phyloP scores from a whole-genome alignment of 768 basidiomycete genomes.

The Tulasnella sp. region DNA sequence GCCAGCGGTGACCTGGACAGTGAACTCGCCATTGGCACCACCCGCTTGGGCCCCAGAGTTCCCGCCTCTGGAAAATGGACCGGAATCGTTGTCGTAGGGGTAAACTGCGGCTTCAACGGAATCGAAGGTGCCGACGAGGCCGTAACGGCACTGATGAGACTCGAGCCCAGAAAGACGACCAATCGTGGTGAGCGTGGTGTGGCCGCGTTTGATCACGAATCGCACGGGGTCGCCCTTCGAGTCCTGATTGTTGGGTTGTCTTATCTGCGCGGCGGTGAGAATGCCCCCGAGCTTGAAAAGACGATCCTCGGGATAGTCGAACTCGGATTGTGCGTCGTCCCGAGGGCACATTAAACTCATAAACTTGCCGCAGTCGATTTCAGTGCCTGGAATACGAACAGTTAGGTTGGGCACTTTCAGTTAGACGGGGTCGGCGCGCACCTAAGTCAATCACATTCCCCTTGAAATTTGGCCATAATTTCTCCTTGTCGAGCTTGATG shows the following conservation, averaged over 20 bases:
- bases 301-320: conserved; percentile 24
- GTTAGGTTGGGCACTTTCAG: conserved; percentile 23
- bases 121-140: conserved; percentile 15
- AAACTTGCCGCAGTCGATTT: conserved; percentile 15
- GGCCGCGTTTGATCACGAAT: conserved; percentile 26
- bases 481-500: conserved; percentile 31
- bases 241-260: conserved; percentile 23
- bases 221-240: conserved; percentile 22
- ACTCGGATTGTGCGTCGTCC: conserved; percentile 19
- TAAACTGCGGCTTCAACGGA: conserved; percentile 5
- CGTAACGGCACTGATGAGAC: conserved; percentile 19
- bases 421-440: conserved; percentile 26
- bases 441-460: conserved; percentile 32
- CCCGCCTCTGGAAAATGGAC: conserved; percentile 9
- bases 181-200: conserved; percentile 23
- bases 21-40: neutral
- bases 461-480: conserved; percentile 27
- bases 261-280: conserved; percentile 22
- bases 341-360: conserved; percentile 4
- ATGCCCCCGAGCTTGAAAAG: conserved; percentile 23
- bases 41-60: conserved; percentile 9
- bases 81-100: conserved; percentile 1
- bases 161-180: too few species aligned
- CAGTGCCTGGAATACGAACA: conserved; percentile 12
- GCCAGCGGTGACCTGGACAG: conserved; percentile 4